A percentile compares a stretch with the other conserved stretches of the same genome.
Conservation (phyloP, 805 yeast species). For the Sugiyamaella americana region DNA sequence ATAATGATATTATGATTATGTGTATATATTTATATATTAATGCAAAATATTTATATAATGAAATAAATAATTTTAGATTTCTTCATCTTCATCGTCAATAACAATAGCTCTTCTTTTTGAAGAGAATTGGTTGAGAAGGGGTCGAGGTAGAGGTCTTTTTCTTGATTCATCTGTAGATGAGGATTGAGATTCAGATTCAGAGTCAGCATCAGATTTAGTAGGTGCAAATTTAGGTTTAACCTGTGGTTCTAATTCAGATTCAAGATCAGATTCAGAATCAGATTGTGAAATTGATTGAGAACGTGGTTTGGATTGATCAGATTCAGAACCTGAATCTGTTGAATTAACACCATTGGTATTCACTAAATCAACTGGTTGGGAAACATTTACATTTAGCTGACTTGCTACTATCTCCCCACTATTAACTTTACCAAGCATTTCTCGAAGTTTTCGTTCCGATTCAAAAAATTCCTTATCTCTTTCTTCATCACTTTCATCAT, state of each 20-base stretch:
- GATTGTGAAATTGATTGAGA: too few species aligned
- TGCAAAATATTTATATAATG: neutral
- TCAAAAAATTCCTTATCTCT: slow-evolving; percentile 47
- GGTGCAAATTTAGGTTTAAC: too few species aligned
- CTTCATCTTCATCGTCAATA: slow-evolving; percentile 21
- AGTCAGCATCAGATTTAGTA: too few species aligned
- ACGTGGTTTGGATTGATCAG: slow-evolving; percentile 4
- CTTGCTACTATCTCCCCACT: neutral
- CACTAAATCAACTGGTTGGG: neutral
- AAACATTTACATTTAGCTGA: neutral
- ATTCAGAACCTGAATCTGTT: neutral
- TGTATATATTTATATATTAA: slow-evolving; percentile 6
- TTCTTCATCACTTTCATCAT: slow-evolving; percentile 58
- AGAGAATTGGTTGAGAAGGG: too few species aligned
- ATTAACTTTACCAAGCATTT: neutral
- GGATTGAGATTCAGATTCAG: too few species aligned
- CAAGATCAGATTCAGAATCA: too few species aligned
- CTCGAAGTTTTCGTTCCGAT: slow-evolving; percentile 41
- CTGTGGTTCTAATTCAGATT: too few species aligned
- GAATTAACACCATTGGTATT: neutral
- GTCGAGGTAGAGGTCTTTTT: too few species aligned
- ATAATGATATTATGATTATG: neutral
- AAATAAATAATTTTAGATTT: slow-evolving; percentile 7
- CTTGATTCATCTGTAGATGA: too few species aligned
- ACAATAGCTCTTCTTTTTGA: slow-evolving; percentile 15